phyloP scores from a whole-genome alignment of 2,329 filamentous ascomycete genomes.

The Alternaria arborescens region DNA sequence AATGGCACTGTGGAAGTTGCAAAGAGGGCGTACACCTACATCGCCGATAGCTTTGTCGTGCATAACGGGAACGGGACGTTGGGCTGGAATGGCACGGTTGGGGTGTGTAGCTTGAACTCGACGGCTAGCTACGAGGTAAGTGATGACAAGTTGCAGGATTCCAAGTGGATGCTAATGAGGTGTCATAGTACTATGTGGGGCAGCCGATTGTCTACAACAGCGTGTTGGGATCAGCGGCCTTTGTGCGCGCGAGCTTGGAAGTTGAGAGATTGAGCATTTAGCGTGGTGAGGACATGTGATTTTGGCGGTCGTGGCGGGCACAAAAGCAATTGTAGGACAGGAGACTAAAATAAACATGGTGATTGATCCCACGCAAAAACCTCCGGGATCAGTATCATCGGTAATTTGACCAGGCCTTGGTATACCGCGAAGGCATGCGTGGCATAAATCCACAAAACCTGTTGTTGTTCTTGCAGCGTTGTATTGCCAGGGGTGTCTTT shows the following conservation, averaged over 20 bases:
- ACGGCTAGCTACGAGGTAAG: slow-evolving; percentile 37
- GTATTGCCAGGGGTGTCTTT: background rate
- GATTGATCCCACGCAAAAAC: background rate
- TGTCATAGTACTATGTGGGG: slow-evolving; percentile 53
- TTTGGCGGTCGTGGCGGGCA: background rate
- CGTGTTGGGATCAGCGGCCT: slow-evolving; percentile 30
- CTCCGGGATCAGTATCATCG: background rate
- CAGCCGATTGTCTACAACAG: slow-evolving; percentile 46
- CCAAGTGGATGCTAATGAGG: background rate
- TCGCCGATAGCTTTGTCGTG: slow-evolving; percentile 31
- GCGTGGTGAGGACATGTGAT: background rate
- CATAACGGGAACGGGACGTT: slow-evolving; percentile 39
- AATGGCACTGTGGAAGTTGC: background rate
- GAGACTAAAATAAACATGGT: background rate
- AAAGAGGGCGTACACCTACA: slow-evolving; percentile 45
- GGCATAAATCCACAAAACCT: background rate
- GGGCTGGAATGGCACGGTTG: slow-evolving; percentile 44
- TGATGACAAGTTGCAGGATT: background rate
- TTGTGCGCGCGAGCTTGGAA: slow-evolving; percentile 37
- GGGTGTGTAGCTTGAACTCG: slow-evolving; percentile 36
- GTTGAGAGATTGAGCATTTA: slow-evolving; percentile 18
- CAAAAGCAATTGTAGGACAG: background rate
- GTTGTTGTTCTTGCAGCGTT: background rate
- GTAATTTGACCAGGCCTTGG: background rate
- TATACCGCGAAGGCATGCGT: background rate